A percentile compares a stretch with the other conserved stretches of the same genome.
Evolutionary conservation across 1,284 basidiomycete genomes (phyloP).

Genomic region (Pseudomicrostroma phylloplanum): DNA sequence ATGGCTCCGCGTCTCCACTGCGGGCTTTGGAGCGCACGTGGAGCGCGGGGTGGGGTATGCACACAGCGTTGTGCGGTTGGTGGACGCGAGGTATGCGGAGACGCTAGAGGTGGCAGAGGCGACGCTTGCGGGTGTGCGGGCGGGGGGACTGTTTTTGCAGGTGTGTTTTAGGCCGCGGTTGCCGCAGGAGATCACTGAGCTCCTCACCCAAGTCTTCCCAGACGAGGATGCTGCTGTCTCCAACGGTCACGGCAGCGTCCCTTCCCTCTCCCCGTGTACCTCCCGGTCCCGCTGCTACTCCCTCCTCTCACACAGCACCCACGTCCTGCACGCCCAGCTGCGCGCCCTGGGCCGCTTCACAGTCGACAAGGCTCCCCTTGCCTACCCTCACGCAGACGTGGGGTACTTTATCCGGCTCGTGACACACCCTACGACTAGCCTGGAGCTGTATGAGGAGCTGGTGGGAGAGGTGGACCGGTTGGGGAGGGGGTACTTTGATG

Average conservation of each 20-base stretch:
- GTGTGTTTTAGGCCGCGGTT: constrained; percentile 39
- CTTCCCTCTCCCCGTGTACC: constrained; percentile 23
- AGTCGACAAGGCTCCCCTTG: not conserved
- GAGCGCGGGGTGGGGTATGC: constrained; percentile 35
- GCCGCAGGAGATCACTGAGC: not conserved
- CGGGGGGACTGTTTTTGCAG: constrained; percentile 38
- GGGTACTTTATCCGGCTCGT: constrained; percentile 22
- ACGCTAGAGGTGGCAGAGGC: constrained; percentile 26
- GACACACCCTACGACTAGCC: constrained; percentile 35
- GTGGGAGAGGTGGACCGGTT: constrained; percentile 31
- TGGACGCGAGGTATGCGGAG: constrained; percentile 13
- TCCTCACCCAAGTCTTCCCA: not conserved
- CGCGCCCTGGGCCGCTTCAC: constrained; percentile 3
- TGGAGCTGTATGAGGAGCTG: constrained; percentile 23
- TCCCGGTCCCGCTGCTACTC: constrained; percentile 35
- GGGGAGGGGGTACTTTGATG: constrained; percentile 17
- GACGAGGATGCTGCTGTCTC: constrained; percentile 15
- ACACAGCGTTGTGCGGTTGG: constrained; percentile 21
- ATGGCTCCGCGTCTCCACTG: constrained; percentile 51
- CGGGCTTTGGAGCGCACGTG: constrained; percentile 44
- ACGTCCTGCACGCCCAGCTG: constrained; percentile 30
- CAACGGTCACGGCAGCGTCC: constrained; percentile 19
- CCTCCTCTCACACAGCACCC: constrained; percentile 34
- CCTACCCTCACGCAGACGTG: not conserved
- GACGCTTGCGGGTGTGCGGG: constrained; percentile 17